Conservation (phyloP, 768 basidiomycete genomes). For the Leccinum disarticulatum region DNA sequence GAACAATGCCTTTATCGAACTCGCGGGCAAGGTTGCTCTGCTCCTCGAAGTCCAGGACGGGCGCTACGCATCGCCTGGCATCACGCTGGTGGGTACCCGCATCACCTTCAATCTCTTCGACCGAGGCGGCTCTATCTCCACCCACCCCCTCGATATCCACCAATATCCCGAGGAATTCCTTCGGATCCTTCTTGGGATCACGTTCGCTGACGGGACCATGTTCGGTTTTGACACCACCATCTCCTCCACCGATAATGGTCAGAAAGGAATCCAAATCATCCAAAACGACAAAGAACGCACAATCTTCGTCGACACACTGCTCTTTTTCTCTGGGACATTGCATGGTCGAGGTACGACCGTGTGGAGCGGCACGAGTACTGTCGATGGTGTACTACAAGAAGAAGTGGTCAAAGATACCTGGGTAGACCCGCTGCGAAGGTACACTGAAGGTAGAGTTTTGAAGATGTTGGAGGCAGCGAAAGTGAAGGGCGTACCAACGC, state of each 20-base stretch:
- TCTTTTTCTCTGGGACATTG: neutral
- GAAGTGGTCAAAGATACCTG: constrained; percentile 9
- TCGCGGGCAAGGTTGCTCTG: neutral
- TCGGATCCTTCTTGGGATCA: neutral
- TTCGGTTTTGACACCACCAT: neutral
- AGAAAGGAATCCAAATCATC: neutral
- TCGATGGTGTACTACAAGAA: neutral
- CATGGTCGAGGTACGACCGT: constrained; percentile 1
- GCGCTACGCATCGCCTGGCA: neutral
- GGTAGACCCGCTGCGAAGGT: constrained; percentile 1
- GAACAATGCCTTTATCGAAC: neutral
- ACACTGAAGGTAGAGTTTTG: neutral
- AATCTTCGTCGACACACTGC: neutral
- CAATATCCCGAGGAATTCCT: neutral
- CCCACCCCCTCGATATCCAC: neutral
- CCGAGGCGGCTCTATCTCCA: neutral
- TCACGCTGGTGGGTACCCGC: neutral
- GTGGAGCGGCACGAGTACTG: neutral
- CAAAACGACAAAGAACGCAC: neutral
- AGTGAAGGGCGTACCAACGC: neutral
- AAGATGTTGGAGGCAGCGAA: neutral
- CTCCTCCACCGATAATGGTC: neutral
- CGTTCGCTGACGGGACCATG: neutral
- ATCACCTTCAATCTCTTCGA: neutral
- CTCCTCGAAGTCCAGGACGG: neutral